A percentile compares a stretch with the other conserved stretches of the same genome.
These are phyloP conservation scores for Fusarium sp. DNA, from an alignment of 2,329 filamentous ascomycete genomes.

Conservation along the genomic window DNA sequence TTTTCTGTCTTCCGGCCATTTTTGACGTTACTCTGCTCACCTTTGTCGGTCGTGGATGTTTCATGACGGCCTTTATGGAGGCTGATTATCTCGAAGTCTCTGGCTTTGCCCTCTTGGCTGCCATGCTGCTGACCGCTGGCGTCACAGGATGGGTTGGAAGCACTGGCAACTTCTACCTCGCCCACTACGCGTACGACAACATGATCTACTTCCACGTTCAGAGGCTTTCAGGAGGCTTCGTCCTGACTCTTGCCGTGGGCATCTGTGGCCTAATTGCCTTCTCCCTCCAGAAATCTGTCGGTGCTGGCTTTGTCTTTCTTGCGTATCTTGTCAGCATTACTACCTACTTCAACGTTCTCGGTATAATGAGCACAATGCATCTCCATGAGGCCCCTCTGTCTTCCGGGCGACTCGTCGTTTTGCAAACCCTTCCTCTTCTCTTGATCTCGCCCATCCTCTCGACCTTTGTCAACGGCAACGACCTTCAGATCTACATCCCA, in stretches of 20 bases:
- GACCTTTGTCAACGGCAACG: conserved; percentile 27
- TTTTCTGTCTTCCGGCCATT: conserved; percentile 32
- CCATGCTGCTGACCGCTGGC: conserved; percentile 30
- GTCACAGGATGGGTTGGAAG: conserved; percentile 35
- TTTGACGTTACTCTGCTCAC: conserved; percentile 30
- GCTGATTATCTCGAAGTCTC: conserved; percentile 19
- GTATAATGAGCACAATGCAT: conserved; percentile 35
- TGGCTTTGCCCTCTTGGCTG: conserved; percentile 26
- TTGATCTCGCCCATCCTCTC: conserved; percentile 29
- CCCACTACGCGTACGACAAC: conserved; percentile 34
- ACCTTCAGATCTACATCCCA: conserved; percentile 27
- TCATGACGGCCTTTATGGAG: conserved; percentile 35
- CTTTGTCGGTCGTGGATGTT: conserved; percentile 29
- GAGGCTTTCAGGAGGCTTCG: conserved; percentile 28
- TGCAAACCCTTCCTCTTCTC: conserved; percentile 26
- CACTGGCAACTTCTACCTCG: conserved; percentile 29
- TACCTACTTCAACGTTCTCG: conserved; percentile 32
- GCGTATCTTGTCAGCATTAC: conserved; percentile 26
- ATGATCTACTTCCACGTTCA: conserved; percentile 36
- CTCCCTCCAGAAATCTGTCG: conserved; percentile 19
- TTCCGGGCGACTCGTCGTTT: conserved; percentile 20
- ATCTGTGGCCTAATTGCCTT: conserved; percentile 25
- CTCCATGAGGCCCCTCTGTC: conserved; percentile 21
- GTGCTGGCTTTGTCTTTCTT: conserved; percentile 25
- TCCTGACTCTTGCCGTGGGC: conserved; percentile 12